These are phyloP conservation scores for Drechmeria coniospora DNA, from an alignment of 2,329 filamentous ascomycete species.

Conservation along the genomic window DNA sequence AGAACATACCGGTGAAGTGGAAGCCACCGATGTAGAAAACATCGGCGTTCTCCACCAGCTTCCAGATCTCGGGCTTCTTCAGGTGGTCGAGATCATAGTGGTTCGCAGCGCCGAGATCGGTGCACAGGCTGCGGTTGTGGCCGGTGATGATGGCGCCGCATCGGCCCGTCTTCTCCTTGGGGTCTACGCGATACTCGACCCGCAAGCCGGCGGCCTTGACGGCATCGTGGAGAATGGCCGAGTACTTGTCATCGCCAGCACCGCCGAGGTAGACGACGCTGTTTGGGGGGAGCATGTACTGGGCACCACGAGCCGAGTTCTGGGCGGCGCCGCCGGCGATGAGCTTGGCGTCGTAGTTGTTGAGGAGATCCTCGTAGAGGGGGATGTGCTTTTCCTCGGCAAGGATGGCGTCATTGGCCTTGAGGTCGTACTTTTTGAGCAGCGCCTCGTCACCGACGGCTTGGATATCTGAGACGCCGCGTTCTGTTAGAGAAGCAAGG, in stretches of 20 bases:
- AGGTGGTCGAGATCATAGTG: constrained; percentile 92
- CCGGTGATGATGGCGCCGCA: constrained; percentile 96
- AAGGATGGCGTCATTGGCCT: constrained; percentile 94
- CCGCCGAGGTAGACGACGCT: constrained; percentile 89
- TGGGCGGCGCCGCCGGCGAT: constrained; percentile 94
- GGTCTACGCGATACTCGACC: constrained; percentile 88
- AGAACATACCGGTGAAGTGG: constrained; percentile 82
- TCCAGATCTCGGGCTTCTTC: constrained; percentile 83
- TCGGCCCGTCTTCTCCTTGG: constrained; percentile 70
- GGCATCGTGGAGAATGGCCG: constrained; percentile 72
- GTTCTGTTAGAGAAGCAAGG: too few species aligned
- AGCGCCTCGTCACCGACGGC: constrained; percentile 67
- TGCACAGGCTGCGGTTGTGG: constrained; percentile 88
- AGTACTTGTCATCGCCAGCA: constrained; percentile 91
- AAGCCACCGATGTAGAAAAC: constrained; percentile 91
- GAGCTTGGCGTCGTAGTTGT: constrained; percentile 83
- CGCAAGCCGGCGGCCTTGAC: constrained; percentile 78
- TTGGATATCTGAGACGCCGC: constrained; percentile 96
- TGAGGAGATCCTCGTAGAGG: constrained; percentile 86
- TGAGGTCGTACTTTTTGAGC: constrained; percentile 83
- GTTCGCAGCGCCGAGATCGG: constrained; percentile 90
- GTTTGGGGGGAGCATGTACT: constrained; percentile 85
- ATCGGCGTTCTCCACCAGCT: constrained; percentile 73
- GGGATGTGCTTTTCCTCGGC: constrained; percentile 80
- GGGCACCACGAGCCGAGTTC: constrained; percentile 90